Evolutionary conservation across 179 eudicot species (phyloP), one percentile per base, ranked within the genome.

Genomic region (Beta corolliflora): DNA sequence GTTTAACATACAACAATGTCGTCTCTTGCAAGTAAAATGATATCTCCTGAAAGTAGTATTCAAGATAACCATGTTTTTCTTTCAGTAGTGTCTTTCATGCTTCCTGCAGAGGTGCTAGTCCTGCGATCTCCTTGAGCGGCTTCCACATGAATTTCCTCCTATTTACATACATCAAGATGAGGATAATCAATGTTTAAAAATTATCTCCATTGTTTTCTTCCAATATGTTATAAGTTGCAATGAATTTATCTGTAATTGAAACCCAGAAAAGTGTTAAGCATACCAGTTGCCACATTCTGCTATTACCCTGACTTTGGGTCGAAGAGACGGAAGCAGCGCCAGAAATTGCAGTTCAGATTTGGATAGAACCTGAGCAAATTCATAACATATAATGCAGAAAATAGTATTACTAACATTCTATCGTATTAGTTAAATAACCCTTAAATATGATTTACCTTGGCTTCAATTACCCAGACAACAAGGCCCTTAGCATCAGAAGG

Each of bases 251-350:
- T 59, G 29, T 9, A 41, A 48, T 44, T 59, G 70, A 25, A 54
- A 41, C n/a, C 16, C 6, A 14, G 0, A 70, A 70, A 25, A 58
- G 45, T 55, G 18, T 69, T 75, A n/a, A 54, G 61, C 70, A 87
- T 89, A 95, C 99, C 98, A 95, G 86, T 95, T 95, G 75, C 99
- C 98, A 59, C 99, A 94, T 87, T 94, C 99, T 64, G 99, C 98
- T 25, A 94, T 83, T 25, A 95, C 99, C 83, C 94, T 87, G 69
- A 94, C 97, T 71, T 82, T 89, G 55, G 99, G 98, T 80, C 98
- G 83, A 60, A 95, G 89, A n/a, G 94, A 76, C 2, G 99, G 99
- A 80, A 95, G 99, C 60, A 95, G 77, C 18, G 95, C 92, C 21
- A 95, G 92, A 85, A 95, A 95, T 88, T 94, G 87, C 80, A 95